These are phyloP conservation scores for Collybiopsis confluens DNA, from an alignment of 768 basidiomycete species.

Conservation along the genomic window DNA sequence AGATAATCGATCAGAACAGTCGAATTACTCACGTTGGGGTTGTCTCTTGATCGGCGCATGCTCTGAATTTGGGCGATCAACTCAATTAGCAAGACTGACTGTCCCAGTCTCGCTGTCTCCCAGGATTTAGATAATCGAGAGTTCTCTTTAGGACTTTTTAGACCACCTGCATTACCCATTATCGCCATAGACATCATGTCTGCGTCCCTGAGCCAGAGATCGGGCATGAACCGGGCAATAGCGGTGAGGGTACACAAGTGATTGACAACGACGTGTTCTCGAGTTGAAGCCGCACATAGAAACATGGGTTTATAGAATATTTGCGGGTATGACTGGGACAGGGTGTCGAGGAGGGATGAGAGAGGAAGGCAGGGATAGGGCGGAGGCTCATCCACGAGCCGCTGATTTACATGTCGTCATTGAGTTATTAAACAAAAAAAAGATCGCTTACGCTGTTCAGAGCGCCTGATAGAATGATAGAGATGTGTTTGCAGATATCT, in stretches of 20 bases:
- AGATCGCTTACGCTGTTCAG: constrained; percentile 44
- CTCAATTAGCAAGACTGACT: constrained; percentile 58
- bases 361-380: constrained; percentile 39
- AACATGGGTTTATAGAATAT: constrained; percentile 73
- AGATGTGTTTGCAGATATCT: constrained; percentile 41
- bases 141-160: constrained; percentile 7
- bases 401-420: no score
- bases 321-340: constrained; percentile 53
- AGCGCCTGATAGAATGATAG: constrained; percentile 37
- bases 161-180: constrained; percentile 41
- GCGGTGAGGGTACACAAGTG: constrained; percentile 53
- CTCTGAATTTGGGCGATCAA: constrained; percentile 49
- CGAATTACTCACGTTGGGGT: constrained; percentile 10
- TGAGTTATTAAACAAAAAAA: no score
- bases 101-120: constrained; percentile 56
- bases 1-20: background rate
- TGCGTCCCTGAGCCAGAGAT: constrained; percentile 64
- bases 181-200: constrained; percentile 75
- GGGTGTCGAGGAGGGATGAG: constrained; percentile 43
- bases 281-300: constrained; percentile 59
- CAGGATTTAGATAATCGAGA: constrained; percentile 21
- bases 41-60: constrained; percentile 38
- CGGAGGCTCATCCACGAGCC: constrained; percentile 50
- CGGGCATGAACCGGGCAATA: constrained; percentile 49
- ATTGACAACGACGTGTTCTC: constrained; percentile 54